Evolutionary conservation across 1,284 basidiomycete genomes (phyloP), one percentile per base, ranked within the genome.

Genomic region (Pisolithus thermaeus): DNA sequence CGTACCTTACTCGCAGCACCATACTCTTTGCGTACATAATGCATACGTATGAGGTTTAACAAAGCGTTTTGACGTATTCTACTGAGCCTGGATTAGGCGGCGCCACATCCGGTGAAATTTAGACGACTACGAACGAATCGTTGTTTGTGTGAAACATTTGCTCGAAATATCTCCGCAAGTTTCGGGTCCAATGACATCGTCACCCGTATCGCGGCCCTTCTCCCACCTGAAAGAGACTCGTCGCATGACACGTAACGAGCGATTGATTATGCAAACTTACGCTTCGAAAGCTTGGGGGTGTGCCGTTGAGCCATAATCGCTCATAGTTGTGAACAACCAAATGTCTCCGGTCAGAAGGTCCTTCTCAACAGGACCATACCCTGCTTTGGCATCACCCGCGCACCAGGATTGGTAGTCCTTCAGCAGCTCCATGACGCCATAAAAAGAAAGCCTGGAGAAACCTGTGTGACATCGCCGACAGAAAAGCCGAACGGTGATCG

Each of bases 401-500:
- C 77, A 72, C 88, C 88, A 91, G 3, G 72, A 66, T 52, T 75
- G 68, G 60, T 87, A 89, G 58, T 89, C 81, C 44, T 70, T 66
- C 54, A 79, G 79, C 32, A 91, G 73, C 53, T 78, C 78, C 41
- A 77, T 71, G 18, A 86, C 72, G 4, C 83, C 87, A 49, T 77
- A 73, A 57, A 84, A 87, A 0, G 87, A 87, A 4, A 91, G 71
- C 61, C 91, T 91, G 57, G 77, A 63, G 64, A 84, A 90, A 59
- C 78, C 83, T 47, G 88, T 73, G 55, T 77, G 83, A 61, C 84
- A 88, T 42, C 89, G 76, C 46, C 88, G 82, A 58, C 78, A 81
- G 58, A 90, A 90, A 81, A 87, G 3, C 88, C 89, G 64, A 90
- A 88, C 30, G 88, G 68, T 1, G 89, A 91, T n/a, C 87, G 81